Base-by-base conservation (phyloP, 164 flowering plant species). In the Litsea cubeba region DNA sequence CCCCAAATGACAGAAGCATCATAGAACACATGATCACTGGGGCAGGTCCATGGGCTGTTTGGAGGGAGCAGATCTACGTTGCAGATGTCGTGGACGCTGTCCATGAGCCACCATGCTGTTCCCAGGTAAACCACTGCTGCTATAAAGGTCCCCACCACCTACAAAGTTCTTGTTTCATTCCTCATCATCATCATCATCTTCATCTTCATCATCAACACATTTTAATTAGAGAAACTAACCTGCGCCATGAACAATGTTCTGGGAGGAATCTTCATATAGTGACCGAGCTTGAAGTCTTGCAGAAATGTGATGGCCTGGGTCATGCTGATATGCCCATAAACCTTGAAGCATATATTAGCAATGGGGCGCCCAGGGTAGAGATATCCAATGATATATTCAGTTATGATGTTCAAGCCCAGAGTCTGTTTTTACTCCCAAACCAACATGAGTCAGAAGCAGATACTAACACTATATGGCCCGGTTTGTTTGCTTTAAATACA, bases 241-340 rank as follows among this genome's bases (percentile, higher is more conserved):
- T 91, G 98, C 62, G 96, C 94, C 91, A 89, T 90, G 85, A 90
- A 94, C 96, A 94, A 92, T 17, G 89, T 81, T 81, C 91, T 80
- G 0, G 98, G 98, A 72, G 98, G 98, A 26, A 94, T 90, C 77
- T 94, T 94, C 98, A 94, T 94, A 87, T 94, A 94, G 79, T 94
- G 98, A 2, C 98, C 98, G 20, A 94, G 89, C 81, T 94, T 94
- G 85, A 94, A 92, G 80, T 94, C 97, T 81, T 87, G 91, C 26
- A 94, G 81, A 83, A 92, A 94, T 6, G 92, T 84, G 63, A 92
- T 60, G 30, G 93, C 98, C 73, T 94, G 98, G 10, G 82, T 81
- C 91, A 89, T 90, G 72, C 97, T 94, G 35, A 92, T 88, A 82
- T 90, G 87, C 1, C 98, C 98, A 70, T 92, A 94, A 17, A 92